phyloP scores from a whole-genome alignment of 2,329 filamentous ascomycete species.

The Monosporascus sp. region DNA sequence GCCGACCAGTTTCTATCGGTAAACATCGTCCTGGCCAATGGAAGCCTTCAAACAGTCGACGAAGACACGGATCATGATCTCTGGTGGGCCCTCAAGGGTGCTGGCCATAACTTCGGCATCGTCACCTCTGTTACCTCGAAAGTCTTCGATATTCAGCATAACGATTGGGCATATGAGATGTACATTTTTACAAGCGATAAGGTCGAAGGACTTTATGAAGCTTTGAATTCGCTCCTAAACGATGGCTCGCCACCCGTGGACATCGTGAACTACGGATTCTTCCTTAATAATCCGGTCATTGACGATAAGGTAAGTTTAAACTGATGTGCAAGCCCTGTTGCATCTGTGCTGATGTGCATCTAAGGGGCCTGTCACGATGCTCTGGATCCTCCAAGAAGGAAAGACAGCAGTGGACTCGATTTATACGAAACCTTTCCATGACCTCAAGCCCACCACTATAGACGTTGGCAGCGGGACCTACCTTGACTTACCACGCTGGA shows the following conservation, averaged over 20 bases:
- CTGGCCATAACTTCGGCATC: slow-evolving; percentile 11
- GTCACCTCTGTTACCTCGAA: slow-evolving; percentile 10
- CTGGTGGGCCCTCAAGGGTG: slow-evolving; percentile 11
- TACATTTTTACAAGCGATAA: slow-evolving; percentile 43
- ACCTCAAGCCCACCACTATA: slow-evolving; percentile 6
- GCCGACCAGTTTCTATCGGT: slow-evolving; percentile 9
- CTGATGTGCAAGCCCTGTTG: too few species aligned
- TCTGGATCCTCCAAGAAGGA: slow-evolving; percentile 16
- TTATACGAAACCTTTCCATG: slow-evolving; percentile 11
- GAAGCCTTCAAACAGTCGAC: too few species aligned
- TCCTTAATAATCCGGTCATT: slow-evolving; percentile 1
- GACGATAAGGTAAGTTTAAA: too few species aligned
- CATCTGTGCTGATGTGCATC: too few species aligned
- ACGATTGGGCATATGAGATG: slow-evolving; percentile 38
- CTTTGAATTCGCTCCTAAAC: too few species aligned
- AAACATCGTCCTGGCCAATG: slow-evolving; percentile 7
- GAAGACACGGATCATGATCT: too few species aligned
- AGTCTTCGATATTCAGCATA: slow-evolving; percentile 29
- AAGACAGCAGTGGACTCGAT: slow-evolving; percentile 7
- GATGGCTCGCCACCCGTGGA: slow-evolving; percentile 35
- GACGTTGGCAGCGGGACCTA: slow-evolving; percentile 5
- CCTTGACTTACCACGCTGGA: slow-evolving; percentile 10
- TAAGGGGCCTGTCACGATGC: too few species aligned
- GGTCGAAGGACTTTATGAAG: slow-evolving; percentile 41
- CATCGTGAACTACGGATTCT: background rate